Conservation (phyloP, 73 alveolate genomes). For the Tetrahymena malaccensis region DNA sequence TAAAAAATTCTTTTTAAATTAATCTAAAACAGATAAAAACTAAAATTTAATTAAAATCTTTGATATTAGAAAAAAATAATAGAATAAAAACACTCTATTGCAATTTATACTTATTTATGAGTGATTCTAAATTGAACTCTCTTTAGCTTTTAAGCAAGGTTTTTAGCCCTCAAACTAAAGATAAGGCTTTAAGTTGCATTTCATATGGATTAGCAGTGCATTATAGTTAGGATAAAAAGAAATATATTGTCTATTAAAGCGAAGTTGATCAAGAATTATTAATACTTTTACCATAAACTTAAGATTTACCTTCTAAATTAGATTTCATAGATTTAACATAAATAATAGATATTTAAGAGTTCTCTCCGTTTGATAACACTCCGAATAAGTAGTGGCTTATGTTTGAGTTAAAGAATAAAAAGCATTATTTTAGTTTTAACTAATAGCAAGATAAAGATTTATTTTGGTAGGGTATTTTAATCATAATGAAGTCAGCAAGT, state of each 20-base stretch:
- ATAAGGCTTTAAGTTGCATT: not conserved
- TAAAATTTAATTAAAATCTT: not conserved
- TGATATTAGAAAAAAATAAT: too few relatives aligned
- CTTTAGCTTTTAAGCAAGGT: not conserved
- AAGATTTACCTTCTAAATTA: not conserved
- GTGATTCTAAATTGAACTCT: not conserved
- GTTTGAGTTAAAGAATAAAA: not conserved
- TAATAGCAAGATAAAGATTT: not conserved
- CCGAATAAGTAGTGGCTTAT: not conserved
- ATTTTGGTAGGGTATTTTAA: not conserved
- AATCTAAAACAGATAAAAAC: not conserved
- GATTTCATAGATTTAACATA: not conserved
- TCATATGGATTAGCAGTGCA: not conserved
- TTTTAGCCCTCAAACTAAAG: not conserved
- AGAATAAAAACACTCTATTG: not conserved
- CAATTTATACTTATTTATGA: not conserved
- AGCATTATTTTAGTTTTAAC: not conserved
- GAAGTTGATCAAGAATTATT: not conserved
- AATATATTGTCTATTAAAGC: not conserved
- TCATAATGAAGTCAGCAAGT: not conserved
- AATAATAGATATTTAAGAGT: not conserved
- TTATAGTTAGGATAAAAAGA: not conserved
- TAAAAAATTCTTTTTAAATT: too few relatives aligned
- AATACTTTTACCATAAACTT: not conserved
- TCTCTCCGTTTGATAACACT: not conserved